phyloP scores from a whole-genome alignment of 208 protist species.

The Trichomonas vaginalis region DNA sequence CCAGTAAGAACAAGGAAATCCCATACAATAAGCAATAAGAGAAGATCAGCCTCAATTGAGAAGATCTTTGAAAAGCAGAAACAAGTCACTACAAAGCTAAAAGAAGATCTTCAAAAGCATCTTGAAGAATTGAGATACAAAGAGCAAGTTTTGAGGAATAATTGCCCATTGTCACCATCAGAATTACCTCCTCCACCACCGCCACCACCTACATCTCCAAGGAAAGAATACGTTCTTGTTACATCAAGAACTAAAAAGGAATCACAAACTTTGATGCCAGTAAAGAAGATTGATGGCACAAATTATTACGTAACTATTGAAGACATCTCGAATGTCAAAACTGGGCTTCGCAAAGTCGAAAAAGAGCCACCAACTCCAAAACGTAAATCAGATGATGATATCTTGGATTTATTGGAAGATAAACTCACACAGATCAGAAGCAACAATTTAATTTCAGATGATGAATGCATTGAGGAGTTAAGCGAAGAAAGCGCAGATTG shows the following conservation, averaged over 20 bases:
- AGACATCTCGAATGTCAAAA: not conserved
- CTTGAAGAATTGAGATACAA: not conserved
- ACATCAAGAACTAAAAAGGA: not conserved
- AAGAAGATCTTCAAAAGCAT: not conserved
- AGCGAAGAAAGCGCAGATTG: too few species aligned
- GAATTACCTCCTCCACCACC: not conserved
- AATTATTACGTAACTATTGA: not conserved
- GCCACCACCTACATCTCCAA: not conserved
- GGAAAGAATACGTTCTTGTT: not conserved
- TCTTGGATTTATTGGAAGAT: not conserved
- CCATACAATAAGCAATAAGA: not conserved
- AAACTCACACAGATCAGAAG: not conserved
- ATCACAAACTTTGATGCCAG: not conserved
- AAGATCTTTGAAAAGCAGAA: not conserved
- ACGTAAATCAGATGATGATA: not conserved
- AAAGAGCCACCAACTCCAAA: not conserved
- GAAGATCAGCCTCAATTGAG: not conserved
- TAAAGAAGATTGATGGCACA: not conserved
- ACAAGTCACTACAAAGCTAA: not conserved
- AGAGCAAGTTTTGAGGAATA: not conserved
- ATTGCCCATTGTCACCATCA: not conserved
- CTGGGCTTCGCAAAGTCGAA: not conserved
- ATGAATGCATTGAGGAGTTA: too few species aligned
- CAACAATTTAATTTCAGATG: not conserved
- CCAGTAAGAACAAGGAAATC: not conserved